Conservation (phyloP, 164 flowering plant genomes). For the Dillenia suffruticosa region DNA sequence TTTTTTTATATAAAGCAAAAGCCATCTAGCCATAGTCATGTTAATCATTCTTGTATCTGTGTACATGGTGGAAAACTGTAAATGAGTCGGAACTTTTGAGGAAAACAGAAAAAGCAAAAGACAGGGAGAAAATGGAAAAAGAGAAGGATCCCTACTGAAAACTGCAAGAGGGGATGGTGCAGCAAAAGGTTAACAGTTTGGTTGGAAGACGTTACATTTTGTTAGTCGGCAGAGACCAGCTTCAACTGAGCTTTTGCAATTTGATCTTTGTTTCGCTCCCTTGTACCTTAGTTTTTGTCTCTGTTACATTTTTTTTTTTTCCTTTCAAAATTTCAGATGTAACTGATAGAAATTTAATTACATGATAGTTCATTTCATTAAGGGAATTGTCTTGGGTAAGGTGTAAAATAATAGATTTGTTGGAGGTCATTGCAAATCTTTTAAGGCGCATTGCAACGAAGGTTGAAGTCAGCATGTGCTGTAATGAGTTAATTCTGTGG, state of each 20-base stretch:
- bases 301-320: constrained; percentile 16
- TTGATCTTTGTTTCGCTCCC: background rate
- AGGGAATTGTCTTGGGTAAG: background rate
- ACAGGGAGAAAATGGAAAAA: background rate
- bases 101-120: constrained; percentile 5
- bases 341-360: constrained; percentile 34
- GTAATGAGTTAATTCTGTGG: no score
- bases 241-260: background rate
- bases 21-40: constrained; percentile 12
- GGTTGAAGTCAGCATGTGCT: no score
- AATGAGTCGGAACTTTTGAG: constrained; percentile 7
- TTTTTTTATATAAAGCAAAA: constrained; percentile 27
- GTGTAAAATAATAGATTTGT: constrained; percentile 5
- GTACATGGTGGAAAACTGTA: constrained; percentile 31
- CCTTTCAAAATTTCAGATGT: constrained; percentile 18
- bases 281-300: constrained; percentile 20
- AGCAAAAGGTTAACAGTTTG: constrained; percentile 17
- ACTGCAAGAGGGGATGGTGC: constrained; percentile 3
- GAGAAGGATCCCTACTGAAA: background rate
- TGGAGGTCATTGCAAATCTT: no score
- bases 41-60: constrained; percentile 53
- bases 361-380: constrained; percentile 23
- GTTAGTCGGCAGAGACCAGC: constrained; percentile 16
- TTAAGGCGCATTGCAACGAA: no score
- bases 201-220: constrained; percentile 29